Conservation (phyloP, 129 eudicot species). For the Ambrosia artemisiifolia region DNA sequence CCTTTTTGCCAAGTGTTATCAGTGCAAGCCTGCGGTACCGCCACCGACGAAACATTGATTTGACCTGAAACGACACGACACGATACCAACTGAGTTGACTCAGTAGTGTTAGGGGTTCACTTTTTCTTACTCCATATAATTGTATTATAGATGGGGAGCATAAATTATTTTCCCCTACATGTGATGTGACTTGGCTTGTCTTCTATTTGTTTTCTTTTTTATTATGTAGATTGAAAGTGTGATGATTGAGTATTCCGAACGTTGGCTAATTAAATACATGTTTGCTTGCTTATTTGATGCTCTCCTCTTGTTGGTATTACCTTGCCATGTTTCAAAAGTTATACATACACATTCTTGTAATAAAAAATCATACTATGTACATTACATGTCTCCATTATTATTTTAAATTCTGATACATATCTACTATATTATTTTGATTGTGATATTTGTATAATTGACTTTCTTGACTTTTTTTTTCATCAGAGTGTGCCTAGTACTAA, state of each 20-base stretch:
- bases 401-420: too few relatives aligned
- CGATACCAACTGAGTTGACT: conserved; percentile 30
- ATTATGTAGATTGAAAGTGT: conserved; percentile 33
- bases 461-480: too few relatives aligned
- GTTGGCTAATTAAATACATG: conserved; percentile 35
- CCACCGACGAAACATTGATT: conserved; percentile 25
- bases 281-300: conserved; percentile 5
- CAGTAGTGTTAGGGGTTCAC: not conserved
- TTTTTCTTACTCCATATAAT: conserved; percentile 29
- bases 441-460: too few relatives aligned
- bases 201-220: conserved; percentile 22
- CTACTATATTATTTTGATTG: too few relatives aligned
- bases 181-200: conserved; percentile 53
- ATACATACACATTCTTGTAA: not conserved
- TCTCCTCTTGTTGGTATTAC: conserved; percentile 21
- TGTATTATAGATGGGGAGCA: conserved; percentile 68
- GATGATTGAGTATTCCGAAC: conserved; percentile 46
- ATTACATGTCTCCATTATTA: too few relatives aligned
- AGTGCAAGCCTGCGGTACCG: conserved; percentile 62
- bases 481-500: too few relatives aligned
- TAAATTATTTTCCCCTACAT: conserved; percentile 46
- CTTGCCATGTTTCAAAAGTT: conserved; percentile 35
- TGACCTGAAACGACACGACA: conserved; percentile 5
- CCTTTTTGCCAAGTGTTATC: conserved; percentile 91
- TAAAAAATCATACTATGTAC: not conserved